Conservation (phyloP, 352 stramenopile genomes). For the Vaucheria bursata region DNA sequence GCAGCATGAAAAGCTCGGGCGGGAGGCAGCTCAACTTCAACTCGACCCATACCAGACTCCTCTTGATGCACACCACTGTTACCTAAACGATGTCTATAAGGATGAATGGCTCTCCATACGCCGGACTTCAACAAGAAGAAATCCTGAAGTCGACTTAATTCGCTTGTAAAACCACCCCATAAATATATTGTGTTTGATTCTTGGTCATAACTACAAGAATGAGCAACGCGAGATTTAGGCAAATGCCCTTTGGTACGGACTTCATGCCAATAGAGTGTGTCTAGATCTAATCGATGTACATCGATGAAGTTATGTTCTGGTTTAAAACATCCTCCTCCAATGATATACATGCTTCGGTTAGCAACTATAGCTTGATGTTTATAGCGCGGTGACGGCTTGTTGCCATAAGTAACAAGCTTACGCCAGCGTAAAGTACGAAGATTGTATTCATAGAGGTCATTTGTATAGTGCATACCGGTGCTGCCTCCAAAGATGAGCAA, state of each 20-base stretch:
- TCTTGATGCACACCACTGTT: conserved; percentile 1
- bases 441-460: conserved; percentile 48
- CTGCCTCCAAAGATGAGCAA: conserved; percentile 42
- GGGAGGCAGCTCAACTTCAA: conserved; percentile 19
- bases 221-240: conserved; percentile 43
- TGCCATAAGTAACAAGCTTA: conserved; percentile 17
- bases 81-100: too few relatives aligned
- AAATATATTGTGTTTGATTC: conserved; percentile 33
- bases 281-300: conserved; percentile 45
- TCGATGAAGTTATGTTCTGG: conserved; percentile 45
- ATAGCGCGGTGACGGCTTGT: conserved; percentile 31
- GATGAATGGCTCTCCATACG: conserved; percentile 20
- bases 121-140: conserved; percentile 40
- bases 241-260: conserved; percentile 1
- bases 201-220: conserved; percentile 44
- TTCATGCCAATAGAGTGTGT: conserved; percentile 36
- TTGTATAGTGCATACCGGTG: conserved; percentile 44
- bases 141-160: conserved; percentile 43
- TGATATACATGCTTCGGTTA: conserved; percentile 46
- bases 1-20: conserved; percentile 44
- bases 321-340: conserved; percentile 47
- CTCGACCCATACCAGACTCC: neutral
- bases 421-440: conserved; percentile 24
- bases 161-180: conserved; percentile 44
- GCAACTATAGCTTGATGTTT: conserved; percentile 46